phyloP scores from a whole-genome alignment of 495 filamentous ascomycete species.

The Hypoxylon cercidicola region DNA sequence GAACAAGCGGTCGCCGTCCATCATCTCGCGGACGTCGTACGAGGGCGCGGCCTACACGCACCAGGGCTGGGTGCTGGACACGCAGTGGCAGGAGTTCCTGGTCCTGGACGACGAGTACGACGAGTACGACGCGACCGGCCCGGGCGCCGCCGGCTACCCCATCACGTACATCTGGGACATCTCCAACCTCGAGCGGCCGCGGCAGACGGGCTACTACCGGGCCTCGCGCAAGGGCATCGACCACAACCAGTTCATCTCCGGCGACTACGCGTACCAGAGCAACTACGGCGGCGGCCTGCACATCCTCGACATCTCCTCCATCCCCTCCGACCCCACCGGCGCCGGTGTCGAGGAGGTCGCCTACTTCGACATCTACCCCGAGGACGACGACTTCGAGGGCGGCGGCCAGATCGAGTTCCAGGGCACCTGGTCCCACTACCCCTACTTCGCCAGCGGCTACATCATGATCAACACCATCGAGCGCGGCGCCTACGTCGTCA shows the following conservation, averaged over 20 bases:
- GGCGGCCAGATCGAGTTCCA: conserved; percentile 64
- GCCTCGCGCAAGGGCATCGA: conserved; percentile 62
- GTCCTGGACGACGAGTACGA: conserved; percentile 71
- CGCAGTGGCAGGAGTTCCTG: conserved; percentile 63
- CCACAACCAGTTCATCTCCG: conserved; percentile 69
- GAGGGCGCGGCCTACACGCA: conserved; percentile 68
- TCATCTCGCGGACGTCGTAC: conserved; percentile 68
- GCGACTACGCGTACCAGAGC: conserved; percentile 65
- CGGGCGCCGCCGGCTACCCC: conserved; percentile 56
- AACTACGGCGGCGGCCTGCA: conserved; percentile 69
- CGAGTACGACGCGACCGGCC: conserved; percentile 59
- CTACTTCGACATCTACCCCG: conserved; percentile 70
- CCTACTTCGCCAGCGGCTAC: conserved; percentile 66
- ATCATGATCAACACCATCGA: conserved; percentile 70
- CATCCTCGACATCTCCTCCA: conserved; percentile 64
- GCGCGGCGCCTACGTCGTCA: conserved; percentile 65
- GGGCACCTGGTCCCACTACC: conserved; percentile 68
- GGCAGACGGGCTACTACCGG: conserved; percentile 66
- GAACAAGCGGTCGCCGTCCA: conserved; percentile 56
- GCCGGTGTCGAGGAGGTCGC: conserved; percentile 60
- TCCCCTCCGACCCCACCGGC: conserved; percentile 65
- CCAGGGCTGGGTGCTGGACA: conserved; percentile 69
- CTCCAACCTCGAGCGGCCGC: conserved; percentile 58
- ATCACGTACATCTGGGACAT: conserved; percentile 69
- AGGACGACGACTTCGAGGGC: conserved; percentile 60